Evolutionary conservation across 148 eudicot genomes (phyloP).

Genomic region (Persicaria maculosa): DNA sequence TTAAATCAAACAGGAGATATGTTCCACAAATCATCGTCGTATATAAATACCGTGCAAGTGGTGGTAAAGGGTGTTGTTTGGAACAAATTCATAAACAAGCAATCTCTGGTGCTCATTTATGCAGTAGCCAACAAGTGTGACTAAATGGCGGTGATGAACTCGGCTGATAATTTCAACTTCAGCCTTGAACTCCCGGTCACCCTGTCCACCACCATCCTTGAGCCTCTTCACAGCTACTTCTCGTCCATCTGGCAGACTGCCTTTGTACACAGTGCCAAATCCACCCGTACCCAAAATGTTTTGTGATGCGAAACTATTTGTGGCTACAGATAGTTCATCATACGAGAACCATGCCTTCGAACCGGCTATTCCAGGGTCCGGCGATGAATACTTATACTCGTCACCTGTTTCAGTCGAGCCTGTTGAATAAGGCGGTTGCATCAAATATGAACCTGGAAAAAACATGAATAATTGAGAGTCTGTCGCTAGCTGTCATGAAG

Average conservation of each 20-base stretch:
- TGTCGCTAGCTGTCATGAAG: neutral
- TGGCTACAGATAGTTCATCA: conserved; percentile 63
- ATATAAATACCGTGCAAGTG: conserved; percentile 68
- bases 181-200: conserved; percentile 91
- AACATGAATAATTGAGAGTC: neutral
- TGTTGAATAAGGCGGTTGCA: conserved; percentile 15
- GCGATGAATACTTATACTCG: conserved; percentile 37
- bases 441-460: conserved; percentile 18
- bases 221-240: conserved; percentile 94
- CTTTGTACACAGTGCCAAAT: conserved; percentile 92
- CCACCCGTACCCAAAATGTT: conserved; percentile 88
- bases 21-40: neutral
- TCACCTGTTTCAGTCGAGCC: conserved; percentile 32
- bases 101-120: conserved; percentile 65
- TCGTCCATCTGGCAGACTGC: conserved; percentile 62
- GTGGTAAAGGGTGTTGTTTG: conserved; percentile 75
- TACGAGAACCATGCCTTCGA: conserved; percentile 71
- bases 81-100: conserved; percentile 87
- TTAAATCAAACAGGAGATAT: neutral
- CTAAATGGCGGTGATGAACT: conserved; percentile 92
- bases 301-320: conserved; percentile 62
- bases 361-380: conserved; percentile 48
- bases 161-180: conserved; percentile 97
- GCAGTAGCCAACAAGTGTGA: conserved; percentile 94
- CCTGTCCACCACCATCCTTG: conserved; percentile 86